Evolutionary conservation across 2,329 filamentous ascomycete species (phyloP).

Genomic region (Madurella fahalii): DNA sequence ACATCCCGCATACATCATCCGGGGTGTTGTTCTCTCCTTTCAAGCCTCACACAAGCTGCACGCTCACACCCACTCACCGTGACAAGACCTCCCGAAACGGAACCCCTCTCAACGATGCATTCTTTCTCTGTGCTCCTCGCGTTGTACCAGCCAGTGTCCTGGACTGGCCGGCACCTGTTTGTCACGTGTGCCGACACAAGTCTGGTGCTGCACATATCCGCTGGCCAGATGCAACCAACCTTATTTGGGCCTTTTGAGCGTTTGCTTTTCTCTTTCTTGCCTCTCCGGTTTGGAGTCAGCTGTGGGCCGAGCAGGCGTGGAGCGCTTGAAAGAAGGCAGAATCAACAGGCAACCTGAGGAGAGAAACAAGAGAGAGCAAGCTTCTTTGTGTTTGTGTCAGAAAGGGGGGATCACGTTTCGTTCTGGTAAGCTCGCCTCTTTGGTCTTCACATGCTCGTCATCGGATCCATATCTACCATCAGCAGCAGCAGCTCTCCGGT

Average conservation of each 20-base stretch:
- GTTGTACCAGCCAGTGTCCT: slow-evolving; percentile 1
- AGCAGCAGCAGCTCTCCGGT: neutral
- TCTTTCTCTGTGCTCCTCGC: neutral
- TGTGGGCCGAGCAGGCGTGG: neutral
- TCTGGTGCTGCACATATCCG: slow-evolving; percentile 11
- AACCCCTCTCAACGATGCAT: neutral
- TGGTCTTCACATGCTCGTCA: neutral
- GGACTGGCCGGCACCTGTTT: slow-evolving; percentile 3
- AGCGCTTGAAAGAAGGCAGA: neutral
- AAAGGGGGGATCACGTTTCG: neutral
- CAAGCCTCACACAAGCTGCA: neutral
- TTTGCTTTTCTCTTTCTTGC: slow-evolving; percentile 10
- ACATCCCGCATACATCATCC: neutral
- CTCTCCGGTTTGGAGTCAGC: neutral
- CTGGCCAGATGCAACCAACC: slow-evolving; percentile 12
- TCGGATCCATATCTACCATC: neutral
- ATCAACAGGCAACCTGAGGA: neutral
- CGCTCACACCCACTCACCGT: neutral
- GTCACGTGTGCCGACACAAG: slow-evolving; percentile 9
- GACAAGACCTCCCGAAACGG: neutral
- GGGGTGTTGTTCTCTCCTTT: neutral
- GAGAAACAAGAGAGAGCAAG: neutral
- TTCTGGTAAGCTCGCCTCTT: neutral
- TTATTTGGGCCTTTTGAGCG: slow-evolving; percentile 16
- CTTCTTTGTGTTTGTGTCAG: neutral